Conservation (phyloP, 2,329 filamentous ascomycete species). For the Aspergillus felis region DNA sequence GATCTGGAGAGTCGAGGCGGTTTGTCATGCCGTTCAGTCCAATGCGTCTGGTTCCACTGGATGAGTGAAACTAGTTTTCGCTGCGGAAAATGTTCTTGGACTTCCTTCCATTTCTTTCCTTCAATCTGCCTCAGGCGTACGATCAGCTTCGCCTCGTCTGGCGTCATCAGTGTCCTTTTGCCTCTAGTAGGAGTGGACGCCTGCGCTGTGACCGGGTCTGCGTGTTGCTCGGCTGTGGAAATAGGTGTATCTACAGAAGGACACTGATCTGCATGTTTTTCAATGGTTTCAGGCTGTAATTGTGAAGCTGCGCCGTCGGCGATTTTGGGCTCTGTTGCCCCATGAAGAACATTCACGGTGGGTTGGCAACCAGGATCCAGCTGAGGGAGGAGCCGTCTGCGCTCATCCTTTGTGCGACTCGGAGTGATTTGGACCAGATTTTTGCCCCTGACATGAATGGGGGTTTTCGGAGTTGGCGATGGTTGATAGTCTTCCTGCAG, state of each 20-base stretch:
- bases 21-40: slow-evolving; percentile 22
- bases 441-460: slow-evolving; percentile 21
- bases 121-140: slow-evolving; percentile 27
- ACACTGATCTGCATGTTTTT: not conserved
- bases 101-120: slow-evolving; percentile 26
- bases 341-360: slow-evolving; percentile 9
- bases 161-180: slow-evolving; percentile 20
- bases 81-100: slow-evolving; percentile 25
- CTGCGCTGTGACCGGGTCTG: not conserved
- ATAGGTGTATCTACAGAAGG: slow-evolving; percentile 1
- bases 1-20: slow-evolving; percentile 23
- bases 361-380: not conserved
- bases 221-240: not conserved
- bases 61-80: slow-evolving; percentile 18
- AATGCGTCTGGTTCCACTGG: slow-evolving; percentile 28
- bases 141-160: slow-evolving; percentile 30
- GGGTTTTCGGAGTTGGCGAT: slow-evolving; percentile 26
- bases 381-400: not conserved
- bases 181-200: slow-evolving; percentile 17
- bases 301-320: slow-evolving; percentile 5
- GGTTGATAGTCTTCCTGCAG: slow-evolving; percentile 33
- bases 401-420: slow-evolving; percentile 6
- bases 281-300: not conserved
- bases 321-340: slow-evolving; percentile 5
- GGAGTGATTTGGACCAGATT: slow-evolving; percentile 3